phyloP scores from a whole-genome alignment of 2,329 filamentous ascomycete genomes.

The Lecanicillium sp. region DNA sequence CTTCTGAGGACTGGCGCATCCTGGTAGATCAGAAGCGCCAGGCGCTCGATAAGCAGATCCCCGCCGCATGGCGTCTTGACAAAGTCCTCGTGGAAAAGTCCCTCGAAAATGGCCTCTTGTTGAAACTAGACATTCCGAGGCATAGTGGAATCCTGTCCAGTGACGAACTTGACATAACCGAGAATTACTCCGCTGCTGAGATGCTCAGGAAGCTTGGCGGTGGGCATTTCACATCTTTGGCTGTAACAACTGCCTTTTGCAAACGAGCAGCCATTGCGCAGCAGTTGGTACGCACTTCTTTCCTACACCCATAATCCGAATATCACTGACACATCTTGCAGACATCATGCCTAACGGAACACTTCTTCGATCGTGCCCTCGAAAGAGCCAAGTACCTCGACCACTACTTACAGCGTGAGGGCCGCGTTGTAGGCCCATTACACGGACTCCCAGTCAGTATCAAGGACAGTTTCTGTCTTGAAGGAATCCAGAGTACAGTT shows the following conservation, averaged over 20 bases:
- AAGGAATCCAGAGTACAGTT: slow-evolving; percentile 15
- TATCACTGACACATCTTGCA: background rate
- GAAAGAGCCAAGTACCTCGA: slow-evolving; percentile 12
- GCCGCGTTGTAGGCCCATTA: slow-evolving; percentile 11
- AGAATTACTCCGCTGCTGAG: slow-evolving; percentile 26
- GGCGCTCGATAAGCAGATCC: slow-evolving; percentile 5
- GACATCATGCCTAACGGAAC: slow-evolving; percentile 31
- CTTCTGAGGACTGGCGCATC: too few species aligned
- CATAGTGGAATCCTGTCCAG: slow-evolving; percentile 29
- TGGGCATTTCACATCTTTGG: slow-evolving; percentile 22
- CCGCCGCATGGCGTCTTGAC: slow-evolving; percentile 10
- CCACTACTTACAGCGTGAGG: slow-evolving; percentile 6
- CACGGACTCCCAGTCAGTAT: slow-evolving; percentile 17
- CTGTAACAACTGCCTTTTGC: slow-evolving; percentile 25
- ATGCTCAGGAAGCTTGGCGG: slow-evolving; percentile 27
- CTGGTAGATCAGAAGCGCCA: too few species aligned
- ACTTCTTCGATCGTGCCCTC: slow-evolving; percentile 32
- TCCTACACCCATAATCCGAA: background rate
- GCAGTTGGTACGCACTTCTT: slow-evolving; percentile 19
- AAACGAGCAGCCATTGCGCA: slow-evolving; percentile 20
- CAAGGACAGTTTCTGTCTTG: slow-evolving; percentile 17
- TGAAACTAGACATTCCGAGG: slow-evolving; percentile 12
- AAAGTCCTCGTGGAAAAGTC: slow-evolving; percentile 6
- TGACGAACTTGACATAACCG: slow-evolving; percentile 36
- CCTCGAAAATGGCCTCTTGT: slow-evolving; percentile 10